Evolutionary conservation across 2,329 filamentous ascomycete genomes (phyloP).

Genomic region (Colletotrichum truncatum): DNA sequence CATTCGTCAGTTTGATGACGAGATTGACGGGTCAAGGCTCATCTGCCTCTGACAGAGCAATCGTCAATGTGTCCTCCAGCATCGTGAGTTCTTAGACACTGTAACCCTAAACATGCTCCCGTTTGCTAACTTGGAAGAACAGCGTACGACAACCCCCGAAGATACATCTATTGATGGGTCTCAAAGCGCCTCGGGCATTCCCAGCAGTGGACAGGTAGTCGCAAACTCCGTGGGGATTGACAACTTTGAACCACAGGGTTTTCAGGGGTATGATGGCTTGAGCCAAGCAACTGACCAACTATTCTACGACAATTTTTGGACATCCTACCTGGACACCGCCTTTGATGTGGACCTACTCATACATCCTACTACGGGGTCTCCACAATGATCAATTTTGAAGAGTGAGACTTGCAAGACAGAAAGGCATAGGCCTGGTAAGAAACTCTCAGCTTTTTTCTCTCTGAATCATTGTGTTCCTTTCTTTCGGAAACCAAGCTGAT

Average conservation of each 20-base stretch:
- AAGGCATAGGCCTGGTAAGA: no score
- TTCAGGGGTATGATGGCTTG: not conserved
- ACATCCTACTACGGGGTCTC: not conserved
- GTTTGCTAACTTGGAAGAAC: not conserved
- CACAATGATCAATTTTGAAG: no score
- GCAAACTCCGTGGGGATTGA: not conserved
- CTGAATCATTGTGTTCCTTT: no score
- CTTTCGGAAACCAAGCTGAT: no score
- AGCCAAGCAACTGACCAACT: not conserved
- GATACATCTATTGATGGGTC: not conserved
- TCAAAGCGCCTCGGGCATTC: not conserved
- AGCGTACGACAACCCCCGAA: not conserved
- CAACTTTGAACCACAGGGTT: not conserved
- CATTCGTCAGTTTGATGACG: slow-evolving; percentile 3
- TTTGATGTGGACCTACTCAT: slow-evolving; percentile 8
- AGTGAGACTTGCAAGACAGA: no score
- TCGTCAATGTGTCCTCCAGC: not conserved
- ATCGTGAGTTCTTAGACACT: slow-evolving; percentile 7
- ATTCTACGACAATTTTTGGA: slow-evolving; percentile 12
- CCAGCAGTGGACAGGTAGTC: not conserved
- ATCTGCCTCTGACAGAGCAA: not conserved
- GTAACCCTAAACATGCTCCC: not conserved
- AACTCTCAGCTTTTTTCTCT: no score
- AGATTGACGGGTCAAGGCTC: slow-evolving; percentile 10
- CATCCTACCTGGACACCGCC: not conserved